These are phyloP conservation scores for Balakata baccata DNA, from an alignment of 345 rosid genomes.

Conservation along the genomic window DNA sequence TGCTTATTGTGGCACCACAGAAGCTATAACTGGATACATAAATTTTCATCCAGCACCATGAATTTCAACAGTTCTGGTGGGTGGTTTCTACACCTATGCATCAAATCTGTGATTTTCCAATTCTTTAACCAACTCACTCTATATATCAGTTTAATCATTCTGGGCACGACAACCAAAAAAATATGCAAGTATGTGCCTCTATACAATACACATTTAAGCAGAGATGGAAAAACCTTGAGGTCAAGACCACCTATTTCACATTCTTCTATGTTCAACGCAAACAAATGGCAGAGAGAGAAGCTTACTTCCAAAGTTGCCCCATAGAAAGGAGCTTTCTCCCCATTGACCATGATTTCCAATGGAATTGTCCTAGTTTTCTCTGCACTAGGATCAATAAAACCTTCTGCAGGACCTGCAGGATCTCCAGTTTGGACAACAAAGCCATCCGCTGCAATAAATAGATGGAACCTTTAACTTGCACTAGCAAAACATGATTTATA, in stretches of 20 bases:
- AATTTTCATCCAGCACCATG: background rate
- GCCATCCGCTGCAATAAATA: conserved; percentile 77
- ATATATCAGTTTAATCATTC: background rate
- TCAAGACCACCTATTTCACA: background rate
- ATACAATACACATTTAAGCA: background rate
- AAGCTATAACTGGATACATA: background rate
- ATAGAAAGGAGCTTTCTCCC: conserved; percentile 77
- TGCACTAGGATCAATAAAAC: conserved; percentile 93
- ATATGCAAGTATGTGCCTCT: background rate
- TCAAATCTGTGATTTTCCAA: background rate
- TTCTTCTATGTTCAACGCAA: background rate
- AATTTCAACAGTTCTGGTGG: background rate
- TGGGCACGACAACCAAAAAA: background rate
- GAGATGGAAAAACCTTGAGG: background rate
- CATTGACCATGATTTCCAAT: conserved; percentile 75
- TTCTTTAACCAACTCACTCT: background rate
- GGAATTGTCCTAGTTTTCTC: conserved; percentile 82
- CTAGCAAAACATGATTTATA: background rate
- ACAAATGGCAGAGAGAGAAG: background rate
- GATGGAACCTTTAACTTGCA: background rate
- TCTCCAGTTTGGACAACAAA: conserved; percentile 98
- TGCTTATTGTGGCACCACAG: no score
- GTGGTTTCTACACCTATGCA: background rate
- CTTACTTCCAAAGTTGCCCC: conserved; percentile 80
- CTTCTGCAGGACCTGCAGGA: conserved; percentile 98